Conservation (phyloP, 177 flowering plant genomes). For the Vitis hybrid region DNA sequence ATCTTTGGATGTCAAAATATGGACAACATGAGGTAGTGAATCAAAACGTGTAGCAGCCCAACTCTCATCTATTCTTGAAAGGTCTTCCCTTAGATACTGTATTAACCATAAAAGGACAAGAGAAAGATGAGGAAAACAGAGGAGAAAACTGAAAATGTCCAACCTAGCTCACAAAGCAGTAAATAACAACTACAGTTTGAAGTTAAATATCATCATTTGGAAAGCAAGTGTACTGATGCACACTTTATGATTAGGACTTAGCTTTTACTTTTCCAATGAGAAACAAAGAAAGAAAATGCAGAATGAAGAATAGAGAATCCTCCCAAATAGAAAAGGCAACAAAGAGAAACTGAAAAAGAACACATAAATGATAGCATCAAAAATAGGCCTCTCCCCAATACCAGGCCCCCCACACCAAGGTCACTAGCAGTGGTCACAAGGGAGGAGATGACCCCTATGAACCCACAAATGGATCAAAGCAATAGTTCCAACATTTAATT, state of each 20-base stretch:
- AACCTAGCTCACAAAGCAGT: neutral
- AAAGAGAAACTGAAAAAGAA: no score
- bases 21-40: slow-evolving; percentile 97
- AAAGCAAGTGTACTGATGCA: neutral
- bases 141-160: neutral
- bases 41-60: slow-evolving; percentile 98
- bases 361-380: no score
- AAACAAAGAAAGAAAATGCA: no score
- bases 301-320: no score
- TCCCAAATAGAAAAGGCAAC: no score
- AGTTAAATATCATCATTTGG: neutral
- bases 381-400: no score
- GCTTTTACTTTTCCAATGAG: neutral
- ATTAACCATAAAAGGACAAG: slow-evolving; percentile 12
- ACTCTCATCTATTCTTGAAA: slow-evolving; percentile 78
- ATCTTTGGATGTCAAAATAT: slow-evolving; percentile 90
- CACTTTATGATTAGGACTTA: neutral
- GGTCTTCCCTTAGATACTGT: slow-evolving; percentile 81
- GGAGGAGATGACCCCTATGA: no score
- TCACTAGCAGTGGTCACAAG: no score
- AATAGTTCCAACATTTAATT: no score
- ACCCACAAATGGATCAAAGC: no score
- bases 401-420: no score
- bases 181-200: neutral
- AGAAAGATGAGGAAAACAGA: neutral